These are phyloP conservation scores for Phyllosticta paracitricarpa DNA, from an alignment of 2,329 filamentous ascomycete genomes.

Conservation along the genomic window DNA sequence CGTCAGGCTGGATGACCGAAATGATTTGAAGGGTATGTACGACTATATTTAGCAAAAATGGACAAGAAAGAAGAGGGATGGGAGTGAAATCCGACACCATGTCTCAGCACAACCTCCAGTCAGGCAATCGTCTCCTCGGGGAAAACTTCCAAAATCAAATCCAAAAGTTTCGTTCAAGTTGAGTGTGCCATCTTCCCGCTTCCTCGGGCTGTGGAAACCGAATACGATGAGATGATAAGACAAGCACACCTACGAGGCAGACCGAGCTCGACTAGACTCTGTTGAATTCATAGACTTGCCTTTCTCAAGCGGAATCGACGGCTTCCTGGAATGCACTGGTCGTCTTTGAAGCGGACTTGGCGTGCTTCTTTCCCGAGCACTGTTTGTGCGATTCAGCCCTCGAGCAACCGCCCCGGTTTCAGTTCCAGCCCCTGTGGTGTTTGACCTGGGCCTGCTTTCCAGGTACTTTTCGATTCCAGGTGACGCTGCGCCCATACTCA, in stretches of 20 bases:
- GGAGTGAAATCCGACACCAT: neutral
- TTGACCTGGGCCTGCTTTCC: neutral
- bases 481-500: neutral
- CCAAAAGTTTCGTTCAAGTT: neutral
- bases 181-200: neutral
- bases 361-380: neutral
- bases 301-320: neutral
- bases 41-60: neutral
- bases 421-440: neutral
- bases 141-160: neutral
- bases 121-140: neutral
- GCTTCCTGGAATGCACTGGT: neutral
- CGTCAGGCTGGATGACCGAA: neutral
- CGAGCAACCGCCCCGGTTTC: neutral
- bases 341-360: neutral
- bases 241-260: neutral
- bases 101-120: neutral
- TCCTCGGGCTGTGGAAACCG: too few relatives aligned
- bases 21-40: neutral
- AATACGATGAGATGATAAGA: neutral
- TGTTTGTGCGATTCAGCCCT: neutral
- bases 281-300: neutral
- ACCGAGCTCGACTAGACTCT: neutral
- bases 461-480: neutral
- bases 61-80: neutral